Percentiles rank a stretch among this genome's conserved stretches.
Conservation (phyloP, 1,284 basidiomycete species). For the Apiotrichum laibachii region DNA sequence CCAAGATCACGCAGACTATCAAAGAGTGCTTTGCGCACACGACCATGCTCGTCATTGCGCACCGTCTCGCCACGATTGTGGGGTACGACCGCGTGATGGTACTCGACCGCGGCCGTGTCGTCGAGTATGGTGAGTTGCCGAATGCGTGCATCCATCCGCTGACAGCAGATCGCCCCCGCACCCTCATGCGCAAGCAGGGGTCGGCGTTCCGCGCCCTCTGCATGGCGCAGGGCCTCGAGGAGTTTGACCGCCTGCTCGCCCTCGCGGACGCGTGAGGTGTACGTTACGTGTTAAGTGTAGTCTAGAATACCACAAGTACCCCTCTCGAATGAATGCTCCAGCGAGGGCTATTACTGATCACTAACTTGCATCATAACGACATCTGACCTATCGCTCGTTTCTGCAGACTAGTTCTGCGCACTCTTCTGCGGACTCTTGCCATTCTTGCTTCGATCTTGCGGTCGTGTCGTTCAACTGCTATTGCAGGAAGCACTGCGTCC, state of each 20-base stretch:
- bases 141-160: not conserved
- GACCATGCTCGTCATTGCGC: slow-evolving; percentile 70
- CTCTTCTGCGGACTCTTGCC: no score
- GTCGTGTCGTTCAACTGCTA: no score
- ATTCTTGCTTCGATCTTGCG: no score
- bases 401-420: no score
- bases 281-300: not conserved
- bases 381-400: no score
- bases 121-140: slow-evolving; percentile 38
- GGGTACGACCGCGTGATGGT: slow-evolving; percentile 67
- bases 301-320: not conserved
- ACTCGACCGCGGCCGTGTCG: slow-evolving; percentile 63
- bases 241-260: slow-evolving; percentile 35
- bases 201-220: slow-evolving; percentile 43
- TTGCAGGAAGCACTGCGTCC: no score
- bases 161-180: slow-evolving; percentile 29
- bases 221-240: slow-evolving; percentile 45
- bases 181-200: slow-evolving; percentile 28
- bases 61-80: slow-evolving; percentile 61
- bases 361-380: no score
- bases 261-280: not conserved
- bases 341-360: no score
- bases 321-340: not conserved
- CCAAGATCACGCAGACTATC: slow-evolving; percentile 71
- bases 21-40: slow-evolving; percentile 64